These are phyloP conservation scores for Gymnopilus dilepis DNA, from an alignment of 768 basidiomycete species.

Conservation along the genomic window DNA sequence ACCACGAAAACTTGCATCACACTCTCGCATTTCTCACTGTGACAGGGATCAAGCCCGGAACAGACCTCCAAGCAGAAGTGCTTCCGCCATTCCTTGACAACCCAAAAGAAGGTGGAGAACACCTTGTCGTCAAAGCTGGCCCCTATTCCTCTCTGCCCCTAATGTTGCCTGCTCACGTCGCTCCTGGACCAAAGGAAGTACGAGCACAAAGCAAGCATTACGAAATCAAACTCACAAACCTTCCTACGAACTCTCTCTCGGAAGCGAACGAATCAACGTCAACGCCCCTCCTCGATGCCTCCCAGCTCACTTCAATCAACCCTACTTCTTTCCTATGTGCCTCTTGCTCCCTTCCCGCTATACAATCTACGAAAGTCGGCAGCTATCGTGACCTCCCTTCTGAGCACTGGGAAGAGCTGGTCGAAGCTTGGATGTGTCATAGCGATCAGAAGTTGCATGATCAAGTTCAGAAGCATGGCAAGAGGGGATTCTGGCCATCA, in stretches of 20 bases:
- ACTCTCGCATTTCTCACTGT: constrained; percentile 77
- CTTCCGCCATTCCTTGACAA: constrained; percentile 49
- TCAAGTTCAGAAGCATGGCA: constrained; percentile 60
- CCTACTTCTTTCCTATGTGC: constrained; percentile 79
- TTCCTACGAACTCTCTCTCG: constrained; percentile 27
- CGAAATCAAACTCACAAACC: constrained; percentile 70
- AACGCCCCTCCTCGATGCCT: constrained; percentile 69
- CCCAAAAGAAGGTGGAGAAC: constrained; percentile 51
- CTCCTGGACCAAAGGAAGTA: constrained; percentile 66
- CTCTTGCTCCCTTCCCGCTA: constrained; percentile 78
- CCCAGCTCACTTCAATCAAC: constrained; percentile 56
- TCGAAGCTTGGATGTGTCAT: constrained; percentile 99
- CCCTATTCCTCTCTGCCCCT: constrained; percentile 61
- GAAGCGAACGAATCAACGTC: constrained; percentile 33
- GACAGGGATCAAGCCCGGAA: constrained; percentile 50
- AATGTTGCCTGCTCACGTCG: constrained; percentile 57
- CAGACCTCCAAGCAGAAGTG: constrained; percentile 71
- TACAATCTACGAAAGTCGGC: constrained; percentile 54
- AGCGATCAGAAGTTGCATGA: constrained; percentile 83
- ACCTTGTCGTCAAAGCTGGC: constrained; percentile 67
- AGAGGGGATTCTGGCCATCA: constrained; percentile 81
- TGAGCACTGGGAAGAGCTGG: constrained; percentile 96
- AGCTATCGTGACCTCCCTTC: constrained; percentile 88
- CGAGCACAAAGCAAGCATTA: constrained; percentile 61
- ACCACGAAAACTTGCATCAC: constrained; percentile 85